Conservation (phyloP, 177 flowering plant genomes). For the Vitis hybrid region DNA sequence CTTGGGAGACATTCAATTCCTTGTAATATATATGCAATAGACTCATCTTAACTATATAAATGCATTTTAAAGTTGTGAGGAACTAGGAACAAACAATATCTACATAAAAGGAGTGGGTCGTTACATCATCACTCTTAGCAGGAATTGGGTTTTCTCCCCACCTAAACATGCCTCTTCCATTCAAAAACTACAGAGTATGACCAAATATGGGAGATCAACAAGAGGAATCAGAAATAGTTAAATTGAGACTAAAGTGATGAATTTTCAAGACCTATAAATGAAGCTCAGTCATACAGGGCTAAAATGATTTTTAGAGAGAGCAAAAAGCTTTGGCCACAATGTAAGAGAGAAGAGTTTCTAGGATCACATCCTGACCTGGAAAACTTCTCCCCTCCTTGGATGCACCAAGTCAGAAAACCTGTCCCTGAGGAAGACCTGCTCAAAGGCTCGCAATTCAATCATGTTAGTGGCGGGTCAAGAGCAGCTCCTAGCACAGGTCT, state of each 20-base stretch:
- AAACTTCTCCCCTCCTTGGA: constrained; percentile 5
- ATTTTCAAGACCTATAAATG: neutral
- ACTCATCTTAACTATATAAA: no score
- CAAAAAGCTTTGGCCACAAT: neutral
- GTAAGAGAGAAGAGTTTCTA: neutral
- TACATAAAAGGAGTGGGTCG: no score
- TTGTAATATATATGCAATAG: no score
- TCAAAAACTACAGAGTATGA: no score
- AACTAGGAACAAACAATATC: no score
- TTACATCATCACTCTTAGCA: no score
- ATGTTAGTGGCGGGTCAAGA: neutral
- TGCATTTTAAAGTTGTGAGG: no score
- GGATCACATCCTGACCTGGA: constrained; percentile 10
- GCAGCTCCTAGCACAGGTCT: constrained; percentile 9
- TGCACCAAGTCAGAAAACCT: neutral
- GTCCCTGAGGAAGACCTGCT: neutral
- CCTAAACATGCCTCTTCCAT: no score
- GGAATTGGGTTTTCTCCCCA: no score
- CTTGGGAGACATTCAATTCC: no score
- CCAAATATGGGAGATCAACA: no score
- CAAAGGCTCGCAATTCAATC: neutral
- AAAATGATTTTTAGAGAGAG: neutral
- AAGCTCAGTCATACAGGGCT: neutral
- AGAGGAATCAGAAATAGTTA: neutral
- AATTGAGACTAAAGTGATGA: neutral